Percentiles rank a stretch among this genome's conserved stretches.
Evolutionary conservation across 1,139 yeast species (phyloP).

Genomic region (Saccharomyces hybrid): DNA sequence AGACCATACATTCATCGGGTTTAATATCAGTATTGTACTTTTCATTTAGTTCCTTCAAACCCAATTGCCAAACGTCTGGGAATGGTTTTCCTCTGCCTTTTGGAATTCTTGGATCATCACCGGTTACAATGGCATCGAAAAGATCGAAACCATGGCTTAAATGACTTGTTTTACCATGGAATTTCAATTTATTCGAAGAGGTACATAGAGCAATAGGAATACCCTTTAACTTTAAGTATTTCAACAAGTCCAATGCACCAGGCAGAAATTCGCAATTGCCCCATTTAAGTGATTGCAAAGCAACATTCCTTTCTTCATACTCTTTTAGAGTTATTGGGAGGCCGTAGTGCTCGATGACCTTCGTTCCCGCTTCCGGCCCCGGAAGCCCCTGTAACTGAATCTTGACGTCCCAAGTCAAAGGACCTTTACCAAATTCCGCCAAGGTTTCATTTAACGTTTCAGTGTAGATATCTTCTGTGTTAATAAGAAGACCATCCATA

Average conservation of each 20-base stretch:
- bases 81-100: constrained; percentile 83
- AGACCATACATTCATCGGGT: constrained; percentile 76
- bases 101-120: constrained; percentile 79
- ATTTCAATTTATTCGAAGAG: constrained; percentile 60
- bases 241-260: constrained; percentile 69
- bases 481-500: constrained; percentile 90
- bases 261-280: constrained; percentile 59
- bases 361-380: constrained; percentile 61
- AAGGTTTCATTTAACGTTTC: constrained; percentile 61
- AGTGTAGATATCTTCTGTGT: constrained; percentile 88
- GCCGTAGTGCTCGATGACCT: constrained; percentile 58
- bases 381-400: constrained; percentile 84
- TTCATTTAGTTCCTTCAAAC: constrained; percentile 60
- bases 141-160: constrained; percentile 51
- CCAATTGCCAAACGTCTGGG: constrained; percentile 87
- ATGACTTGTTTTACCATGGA: constrained; percentile 59
- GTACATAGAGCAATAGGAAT: constrained; percentile 92
- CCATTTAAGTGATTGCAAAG: constrained; percentile 58
- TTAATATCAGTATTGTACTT: constrained; percentile 42
- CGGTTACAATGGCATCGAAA: constrained; percentile 71
- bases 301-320: constrained; percentile 43
- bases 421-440: constrained; percentile 61
- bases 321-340: constrained; percentile 64
- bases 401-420: constrained; percentile 85
- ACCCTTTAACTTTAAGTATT: constrained; percentile 40